phyloP scores from a whole-genome alignment of 495 filamentous ascomycete species.

The Eremomyces bilateralis region DNA sequence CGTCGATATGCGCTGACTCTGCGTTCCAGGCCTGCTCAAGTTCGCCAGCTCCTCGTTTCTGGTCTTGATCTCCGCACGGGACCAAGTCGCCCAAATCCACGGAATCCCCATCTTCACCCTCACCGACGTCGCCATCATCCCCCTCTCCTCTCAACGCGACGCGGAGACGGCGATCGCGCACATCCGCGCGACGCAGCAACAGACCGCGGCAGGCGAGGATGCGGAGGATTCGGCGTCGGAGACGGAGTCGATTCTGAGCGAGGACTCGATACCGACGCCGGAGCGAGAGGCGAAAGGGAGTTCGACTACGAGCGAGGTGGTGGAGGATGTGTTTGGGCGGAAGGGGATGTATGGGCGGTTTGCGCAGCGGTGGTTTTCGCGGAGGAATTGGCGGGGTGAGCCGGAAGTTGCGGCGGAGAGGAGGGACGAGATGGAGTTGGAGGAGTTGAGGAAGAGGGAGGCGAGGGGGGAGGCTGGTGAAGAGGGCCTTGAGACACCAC shows the following conservation, averaged over 20 bases:
- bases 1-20: conserved; percentile 2
- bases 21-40: conserved; percentile 39
- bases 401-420: too few relatives aligned
- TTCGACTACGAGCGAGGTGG: conserved; percentile 38
- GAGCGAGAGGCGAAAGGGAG: conserved; percentile 4
- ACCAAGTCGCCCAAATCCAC: conserved; percentile 72
- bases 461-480: too few relatives aligned
- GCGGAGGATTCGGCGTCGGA: conserved; percentile 13
- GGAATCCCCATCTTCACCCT: conserved; percentile 67
- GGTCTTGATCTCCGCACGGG: conserved; percentile 56
- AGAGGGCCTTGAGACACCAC: too few relatives aligned
- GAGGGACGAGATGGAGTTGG: too few relatives aligned
- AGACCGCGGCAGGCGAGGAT: conserved; percentile 15
- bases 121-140: conserved; percentile 70
- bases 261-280: conserved; percentile 8
- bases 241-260: conserved; percentile 20
- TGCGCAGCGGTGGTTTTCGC: conserved; percentile 74
- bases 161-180: conserved; percentile 47
- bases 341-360: conserved; percentile 70
- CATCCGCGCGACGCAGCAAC: conserved; percentile 26
- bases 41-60: conserved; percentile 40
- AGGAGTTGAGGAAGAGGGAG: too few relatives aligned
- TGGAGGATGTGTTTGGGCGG: conserved; percentile 61
- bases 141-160: conserved; percentile 51
- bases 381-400: conserved; percentile 46